A percentile compares a stretch with the other conserved stretches of the same genome.
Conservation (phyloP, 2,329 filamentous ascomycete species). For the Cladosporium sp. region DNA sequence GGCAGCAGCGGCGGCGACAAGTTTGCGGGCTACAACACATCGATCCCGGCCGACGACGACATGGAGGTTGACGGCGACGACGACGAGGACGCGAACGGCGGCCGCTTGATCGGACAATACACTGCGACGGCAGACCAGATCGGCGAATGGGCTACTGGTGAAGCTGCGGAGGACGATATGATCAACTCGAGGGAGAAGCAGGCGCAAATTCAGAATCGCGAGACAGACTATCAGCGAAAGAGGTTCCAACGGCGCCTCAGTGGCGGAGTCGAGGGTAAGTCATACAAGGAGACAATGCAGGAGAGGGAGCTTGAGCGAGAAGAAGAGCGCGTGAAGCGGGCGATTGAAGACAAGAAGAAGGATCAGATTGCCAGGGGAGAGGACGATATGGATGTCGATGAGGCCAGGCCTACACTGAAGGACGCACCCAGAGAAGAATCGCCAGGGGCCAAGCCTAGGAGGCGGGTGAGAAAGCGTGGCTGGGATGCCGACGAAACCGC, state of each 20-base stretch:
- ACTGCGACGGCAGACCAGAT: constrained; percentile 90
- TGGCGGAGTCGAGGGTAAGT: constrained; percentile 68
- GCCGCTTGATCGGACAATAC: constrained; percentile 86
- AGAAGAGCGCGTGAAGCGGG: constrained; percentile 78
- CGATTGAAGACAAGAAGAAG: constrained; percentile 76
- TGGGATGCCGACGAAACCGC: constrained; percentile 40
- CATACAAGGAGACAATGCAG: constrained; percentile 89
- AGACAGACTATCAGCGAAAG: constrained; percentile 97
- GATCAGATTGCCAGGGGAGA: constrained; percentile 67
- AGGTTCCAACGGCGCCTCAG: constrained; percentile 86
- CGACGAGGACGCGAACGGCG: constrained; percentile 64
- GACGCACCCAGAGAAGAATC: constrained; percentile 48
- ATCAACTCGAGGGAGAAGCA: constrained; percentile 84
- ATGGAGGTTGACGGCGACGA: constrained; percentile 74
- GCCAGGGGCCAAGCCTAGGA: constrained; percentile 62
- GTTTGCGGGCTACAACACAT: constrained; percentile 87
- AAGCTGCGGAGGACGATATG: constrained; percentile 89
- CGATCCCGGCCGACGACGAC: constrained; percentile 75
- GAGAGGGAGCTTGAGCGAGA: constrained; percentile 87
- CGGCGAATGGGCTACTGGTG: constrained; percentile 87
- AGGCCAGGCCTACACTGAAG: constrained; percentile 71
- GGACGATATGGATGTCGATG: constrained; percentile 65
- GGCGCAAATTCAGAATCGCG: constrained; percentile 85
- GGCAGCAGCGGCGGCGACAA: constrained; percentile 72
- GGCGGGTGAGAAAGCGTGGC: constrained; percentile 59